Evolutionary conservation across 2,329 filamentous ascomycete genomes (phyloP), one percentile per base, ranked within the genome.

Genomic region (Pseudogymnoascus sp.): DNA sequence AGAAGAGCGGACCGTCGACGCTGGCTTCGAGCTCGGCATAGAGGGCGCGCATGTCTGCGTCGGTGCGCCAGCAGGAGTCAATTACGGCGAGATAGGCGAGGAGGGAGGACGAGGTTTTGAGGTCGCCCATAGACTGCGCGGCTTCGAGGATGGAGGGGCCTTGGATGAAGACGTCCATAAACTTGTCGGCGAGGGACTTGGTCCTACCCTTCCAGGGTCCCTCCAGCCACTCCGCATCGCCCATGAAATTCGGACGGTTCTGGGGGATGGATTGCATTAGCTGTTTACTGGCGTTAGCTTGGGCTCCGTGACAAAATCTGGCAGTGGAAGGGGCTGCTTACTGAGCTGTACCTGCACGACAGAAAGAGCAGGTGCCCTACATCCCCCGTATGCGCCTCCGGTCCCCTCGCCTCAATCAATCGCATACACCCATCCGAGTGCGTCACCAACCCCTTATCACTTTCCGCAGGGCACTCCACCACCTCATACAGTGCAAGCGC

Each of bases 401-500:
- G 65, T 0, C 73, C 73, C 39, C 72, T 67, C 6, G 68, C 60
- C 57, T 71, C 63, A 23, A 73, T 63, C 23, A 74, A 61, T 12
- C 65, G 68, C n/a, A 67, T 58, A 55, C 69, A 68, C 9, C 72
- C 72, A 10, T 66, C 64, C 18, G 68, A 67, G 52, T 74, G 72
- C 28, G 64, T 69, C 7, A 68, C 61, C 64, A 71, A 73, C 2
- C 66, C 72, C 2, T 64, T 58, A 8, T 64, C 61, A n/a, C 65
- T 69, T 12, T 65, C 59, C 34, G 63, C 65, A 0, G 73, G 72
- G 61, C 73, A 74, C 63, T 74, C 71, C 30, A 68, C 62, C 8
- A 71, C 63, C 60, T 71, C 70, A 58, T 74, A 75, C 39, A 73
- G 65, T 15, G 68, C 65, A 1, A 74, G 61, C 6, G 70, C 65